Base-by-base conservation (phyloP, 116 monocot genomes). In the Posidonia oceanica region DNA sequence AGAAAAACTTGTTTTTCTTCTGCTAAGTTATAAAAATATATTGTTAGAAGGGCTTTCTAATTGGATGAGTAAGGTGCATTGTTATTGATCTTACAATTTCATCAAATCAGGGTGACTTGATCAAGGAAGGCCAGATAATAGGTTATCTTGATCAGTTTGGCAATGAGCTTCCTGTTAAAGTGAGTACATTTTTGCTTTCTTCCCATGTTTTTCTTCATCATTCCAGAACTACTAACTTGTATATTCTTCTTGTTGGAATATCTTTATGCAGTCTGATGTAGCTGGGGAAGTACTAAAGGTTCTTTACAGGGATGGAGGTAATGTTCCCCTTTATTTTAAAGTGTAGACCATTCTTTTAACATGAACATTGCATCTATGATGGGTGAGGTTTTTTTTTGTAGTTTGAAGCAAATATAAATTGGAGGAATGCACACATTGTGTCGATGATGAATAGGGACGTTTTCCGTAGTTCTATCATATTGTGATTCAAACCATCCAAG, bases 121-220 rank as follows among this genome's bases (percentile, higher is more conserved):
- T 90, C 73, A 85, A 86, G 59, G 87, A 90, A 84, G 94, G 94
- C 17, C 90, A 87, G 61, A 60, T 64, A 36, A 90, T 94, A 80
- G 90, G 94, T 17, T 94, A 76, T 75, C 69, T 94, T 73, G 87
- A 87, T 75, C 87, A 94, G 75, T 90, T 94, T 80, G 82, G 82
- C 18, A 94, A 74, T 60, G 82, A 88, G 51, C 76, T 90, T 57
- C 94, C 90, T 38, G 71, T 94, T 63, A 90, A 67, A 76, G 94
- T 90, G 73, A 78, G 80, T 77, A 54, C 37, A 23, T 56, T 22
- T 52, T 55, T 4, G 14, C 54, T 10, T 61, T 65, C 52, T 39
- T 11, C 17, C 2, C 8, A 3, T 29, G 11, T 59, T 15, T 54
- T 23, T 42, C 11, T 7, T 17, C n/a, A 29, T 13, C 63, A 38